These are phyloP conservation scores for Carex parvula DNA, from an alignment of 176 grass and related monocot genomes.

Conservation along the genomic window DNA sequence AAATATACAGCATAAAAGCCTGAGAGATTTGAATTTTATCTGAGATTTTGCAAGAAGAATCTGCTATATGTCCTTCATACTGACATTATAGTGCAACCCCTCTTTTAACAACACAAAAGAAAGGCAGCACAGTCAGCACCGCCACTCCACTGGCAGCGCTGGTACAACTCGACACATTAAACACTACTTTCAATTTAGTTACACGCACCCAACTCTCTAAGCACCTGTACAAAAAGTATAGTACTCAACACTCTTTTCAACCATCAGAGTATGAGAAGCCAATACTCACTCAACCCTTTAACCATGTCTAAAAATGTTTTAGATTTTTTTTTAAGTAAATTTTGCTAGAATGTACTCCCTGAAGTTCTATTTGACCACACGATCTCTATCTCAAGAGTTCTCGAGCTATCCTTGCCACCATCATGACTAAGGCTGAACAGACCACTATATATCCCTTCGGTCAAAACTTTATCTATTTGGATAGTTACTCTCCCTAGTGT, in stretches of 20 bases:
- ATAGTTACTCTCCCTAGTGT: constrained; percentile 88
- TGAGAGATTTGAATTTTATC: constrained; percentile 5
- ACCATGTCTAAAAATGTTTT: constrained; percentile 21
- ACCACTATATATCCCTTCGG: constrained; percentile 82
- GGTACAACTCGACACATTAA: constrained; percentile 19
- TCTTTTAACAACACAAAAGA: constrained; percentile 2
- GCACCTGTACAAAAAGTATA: constrained; percentile 46
- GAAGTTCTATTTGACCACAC: constrained; percentile 88
- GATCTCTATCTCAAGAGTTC: constrained; percentile 92
- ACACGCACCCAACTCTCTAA: constrained; percentile 17
- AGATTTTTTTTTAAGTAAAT: constrained; percentile 38
- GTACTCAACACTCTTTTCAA: constrained; percentile 33
- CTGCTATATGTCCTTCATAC: not conserved
- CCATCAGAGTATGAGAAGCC: constrained; percentile 21
- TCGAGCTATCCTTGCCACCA: constrained; percentile 73
- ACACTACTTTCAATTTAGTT: constrained; percentile 42
- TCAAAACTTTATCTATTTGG: constrained; percentile 95
- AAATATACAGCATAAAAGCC: not conserved
- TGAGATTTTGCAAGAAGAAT: not conserved
- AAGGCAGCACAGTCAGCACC: not conserved
- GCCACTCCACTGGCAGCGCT: constrained; percentile 19
- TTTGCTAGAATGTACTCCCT: constrained; percentile 41
- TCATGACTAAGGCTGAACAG: constrained; percentile 95
- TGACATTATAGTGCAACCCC: not conserved
- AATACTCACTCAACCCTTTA: not conserved